phyloP scores from a whole-genome alignment of 2,329 filamentous ascomycete genomes.

The Teratosphaeria zuluensis region DNA sequence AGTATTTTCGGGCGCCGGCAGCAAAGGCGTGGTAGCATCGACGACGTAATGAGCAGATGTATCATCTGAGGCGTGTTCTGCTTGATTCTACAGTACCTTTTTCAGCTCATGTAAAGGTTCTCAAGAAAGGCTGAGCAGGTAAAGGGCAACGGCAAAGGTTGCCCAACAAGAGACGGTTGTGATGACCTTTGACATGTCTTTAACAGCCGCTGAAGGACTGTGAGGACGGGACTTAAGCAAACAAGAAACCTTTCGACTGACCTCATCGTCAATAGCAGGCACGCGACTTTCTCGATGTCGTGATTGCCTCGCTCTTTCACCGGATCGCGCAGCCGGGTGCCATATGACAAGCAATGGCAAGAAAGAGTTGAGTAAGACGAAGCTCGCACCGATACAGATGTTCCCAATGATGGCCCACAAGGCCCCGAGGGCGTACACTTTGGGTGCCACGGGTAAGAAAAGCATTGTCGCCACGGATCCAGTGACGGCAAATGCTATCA shows the following conservation, averaged over 20 bases:
- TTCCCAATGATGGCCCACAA: conserved; percentile 83
- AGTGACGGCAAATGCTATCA: conserved; percentile 73
- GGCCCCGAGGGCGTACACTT: conserved; percentile 70
- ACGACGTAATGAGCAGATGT: conserved; percentile 19
- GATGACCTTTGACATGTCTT: neutral
- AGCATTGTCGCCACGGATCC: conserved; percentile 79
- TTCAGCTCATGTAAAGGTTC: neutral
- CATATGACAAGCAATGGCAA: conserved; percentile 82
- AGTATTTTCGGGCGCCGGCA: conserved; percentile 18
- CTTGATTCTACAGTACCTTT: conserved; percentile 1
- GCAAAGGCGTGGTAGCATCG: conserved; percentile 29
- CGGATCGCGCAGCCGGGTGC: conserved; percentile 47
- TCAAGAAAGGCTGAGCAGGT: neutral
- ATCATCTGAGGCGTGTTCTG: conserved; percentile 10
- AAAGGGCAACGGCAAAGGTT: neutral
- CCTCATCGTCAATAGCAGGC: conserved; percentile 5
- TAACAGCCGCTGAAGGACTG: neutral
- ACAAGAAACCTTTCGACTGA: neutral
- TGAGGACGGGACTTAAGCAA: neutral
- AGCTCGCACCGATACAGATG: conserved; percentile 87
- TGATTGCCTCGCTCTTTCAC: neutral
- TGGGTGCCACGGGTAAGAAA: conserved; percentile 68
- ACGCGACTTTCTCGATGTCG: neutral
- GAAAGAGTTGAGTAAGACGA: conserved; percentile 92
- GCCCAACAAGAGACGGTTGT: neutral